Evolutionary conservation across 768 basidiomycete genomes (phyloP).

Genomic region (Boletus bicolor): DNA sequence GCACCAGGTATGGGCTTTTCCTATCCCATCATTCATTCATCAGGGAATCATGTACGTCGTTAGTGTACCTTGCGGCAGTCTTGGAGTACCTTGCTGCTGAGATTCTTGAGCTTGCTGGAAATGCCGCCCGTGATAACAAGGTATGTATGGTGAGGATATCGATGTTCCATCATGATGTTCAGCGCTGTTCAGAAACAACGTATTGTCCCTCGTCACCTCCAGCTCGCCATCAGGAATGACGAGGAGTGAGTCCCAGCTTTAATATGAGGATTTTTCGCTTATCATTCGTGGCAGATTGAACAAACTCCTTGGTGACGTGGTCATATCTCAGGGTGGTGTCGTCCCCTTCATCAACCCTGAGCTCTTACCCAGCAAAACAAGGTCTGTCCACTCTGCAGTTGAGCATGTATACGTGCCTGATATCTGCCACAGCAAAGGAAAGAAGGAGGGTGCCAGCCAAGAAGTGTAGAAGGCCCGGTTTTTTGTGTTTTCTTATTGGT

Average conservation of each 20-base stretch:
- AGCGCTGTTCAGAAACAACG: slow-evolving; percentile 63
- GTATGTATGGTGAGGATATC: slow-evolving; percentile 5
- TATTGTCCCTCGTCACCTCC: slow-evolving; percentile 91
- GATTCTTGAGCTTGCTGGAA: slow-evolving; percentile 89
- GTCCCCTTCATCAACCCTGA: slow-evolving; percentile 63
- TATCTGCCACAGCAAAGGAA: slow-evolving; percentile 28
- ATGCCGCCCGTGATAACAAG: slow-evolving; percentile 52
- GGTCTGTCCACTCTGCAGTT: slow-evolving; percentile 15
- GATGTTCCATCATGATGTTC: not conserved
- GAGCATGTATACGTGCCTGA: slow-evolving; percentile 1
- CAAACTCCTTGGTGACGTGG: slow-evolving; percentile 79
- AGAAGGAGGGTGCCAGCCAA: slow-evolving; percentile 33
- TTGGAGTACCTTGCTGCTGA: slow-evolving; percentile 92
- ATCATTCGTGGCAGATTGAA: slow-evolving; percentile 46
- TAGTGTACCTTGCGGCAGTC: slow-evolving; percentile 87
- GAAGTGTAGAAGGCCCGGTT: slow-evolving; percentile 23
- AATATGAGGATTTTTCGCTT: not conserved
- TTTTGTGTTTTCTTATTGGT: slow-evolving; percentile 19
- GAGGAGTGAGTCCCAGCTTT: slow-evolving; percentile 56
- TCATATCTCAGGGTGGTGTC: slow-evolving; percentile 90
- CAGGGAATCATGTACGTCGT: not conserved
- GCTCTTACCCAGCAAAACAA: slow-evolving; percentile 30
- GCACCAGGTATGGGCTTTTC: slow-evolving; percentile 57
- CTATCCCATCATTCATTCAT: slow-evolving; percentile 9
- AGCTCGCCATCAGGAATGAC: slow-evolving; percentile 89